Base-by-base conservation (phyloP, 1,284 basidiomycete genomes). In the Peniophora sp. region DNA sequence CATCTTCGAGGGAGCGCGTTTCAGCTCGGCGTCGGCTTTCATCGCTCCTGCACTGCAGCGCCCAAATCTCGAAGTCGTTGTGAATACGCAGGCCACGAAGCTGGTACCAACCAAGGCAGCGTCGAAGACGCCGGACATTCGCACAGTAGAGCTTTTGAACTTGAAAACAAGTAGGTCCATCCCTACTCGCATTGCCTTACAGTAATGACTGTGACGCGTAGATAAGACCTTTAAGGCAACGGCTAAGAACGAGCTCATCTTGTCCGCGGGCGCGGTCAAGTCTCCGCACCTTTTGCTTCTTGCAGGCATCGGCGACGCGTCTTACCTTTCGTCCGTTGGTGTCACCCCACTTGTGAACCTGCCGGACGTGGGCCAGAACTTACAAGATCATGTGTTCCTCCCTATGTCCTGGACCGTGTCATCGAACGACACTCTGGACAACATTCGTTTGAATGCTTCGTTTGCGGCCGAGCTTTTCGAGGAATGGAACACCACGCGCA, bases 201-300 rank as follows among this genome's bases (percentile, higher is more conserved):
- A 22, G 39, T 45, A 24, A 9, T 45, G 20, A 45, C 23, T 25
- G 23, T n/a, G 16, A 14, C 10, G 36, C 12, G 19, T 25, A 38
- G 46, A 24, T 24, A 9, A 50, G 45, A 34, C 45, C 51, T 14
- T 49, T 19, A 50, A 23, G 22, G 57, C 69, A 24, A 61, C 50
- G 8, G 73, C 69, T 2, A 55, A 43, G 25, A 69, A 67, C 45
- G 73, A 75, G 54, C 52, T 77, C n/a, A 69, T 78, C 32, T 63
- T 78, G 5, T 71, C 73, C 39, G 69, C 70, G 3, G 74, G 74
- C 10, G 58, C 68, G 1, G 56, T 75, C 6, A 64, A 63, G 0
- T 68, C 69, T 2, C 73, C 76, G 10, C 71, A 73, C 46, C 63
- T 78, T 19, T 66, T 78, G 12, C 59, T 71, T 47, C 64, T 71